Evolutionary conservation across 2,329 filamentous ascomycete species (phyloP), one percentile per base, ranked within the genome.

Genomic region (Bipolaris sorokiniana): DNA sequence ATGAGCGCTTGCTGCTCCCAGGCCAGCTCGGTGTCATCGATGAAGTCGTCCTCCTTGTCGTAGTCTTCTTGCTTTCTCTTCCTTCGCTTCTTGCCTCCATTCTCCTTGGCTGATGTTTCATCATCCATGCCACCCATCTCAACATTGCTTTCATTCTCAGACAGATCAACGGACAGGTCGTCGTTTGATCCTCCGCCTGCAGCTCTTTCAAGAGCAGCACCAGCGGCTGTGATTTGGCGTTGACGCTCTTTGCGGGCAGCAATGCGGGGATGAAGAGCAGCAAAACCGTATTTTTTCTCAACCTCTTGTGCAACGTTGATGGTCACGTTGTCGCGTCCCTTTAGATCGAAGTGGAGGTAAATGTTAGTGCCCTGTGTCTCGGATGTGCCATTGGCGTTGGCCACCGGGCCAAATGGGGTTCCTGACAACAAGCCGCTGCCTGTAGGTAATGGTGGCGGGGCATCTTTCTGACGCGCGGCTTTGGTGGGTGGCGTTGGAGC

Each of bases 1-100:
- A 95, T 93, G 4, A 94, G 92, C 6, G 94, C 94, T 73, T 96
- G 91, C 71, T 96, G 92, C 77, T 98, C 92, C 94, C 94, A 98
- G 0, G 96, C 83, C 72, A 97, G 77, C 75, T 99, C 95, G 1
- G 92, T 96, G 73, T 99, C 95, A 70, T 99, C 95, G 54, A 89
- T 87, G 69, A 89, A 89, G 42, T 87, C 86, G 63, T 89, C 86
- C 51, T 88, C 85, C 56, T 86, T 86, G 69, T 88, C 85, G 67
- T 89, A 89, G 57, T 88, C 85, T 65, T 89, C 86, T 38, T 84
- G 81, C 77, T 87, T 88, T 75, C 76, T 96, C 89, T 89, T 89
- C 53, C 91, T 86, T 78, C 92, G 92, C 81, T 92, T 93, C 76
- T 90, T 90, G 53, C 80, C 80, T 2, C 79, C 80, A 11, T 81